Percentiles rank a stretch among this genome's conserved stretches.
Evolutionary conservation across 2,329 filamentous ascomycete genomes (phyloP).

Genomic region (Arthrobotrys iridis): DNA sequence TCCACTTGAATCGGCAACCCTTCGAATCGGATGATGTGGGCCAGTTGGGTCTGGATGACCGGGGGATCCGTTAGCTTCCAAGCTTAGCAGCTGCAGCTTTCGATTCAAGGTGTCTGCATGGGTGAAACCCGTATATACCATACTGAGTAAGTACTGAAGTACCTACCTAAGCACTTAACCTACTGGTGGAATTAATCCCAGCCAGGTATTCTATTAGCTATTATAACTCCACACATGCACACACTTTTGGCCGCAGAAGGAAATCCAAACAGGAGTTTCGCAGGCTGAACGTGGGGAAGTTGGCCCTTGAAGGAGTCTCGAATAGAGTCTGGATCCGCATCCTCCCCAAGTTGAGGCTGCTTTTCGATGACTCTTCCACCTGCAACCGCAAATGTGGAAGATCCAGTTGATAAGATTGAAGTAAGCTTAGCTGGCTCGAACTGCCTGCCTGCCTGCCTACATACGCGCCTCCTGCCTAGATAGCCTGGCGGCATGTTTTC

Average conservation of each 20-base stretch:
- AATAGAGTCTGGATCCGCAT: too few relatives aligned
- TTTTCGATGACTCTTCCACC: constrained; percentile 7
- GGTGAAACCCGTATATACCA: neutral
- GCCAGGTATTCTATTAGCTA: too few relatives aligned
- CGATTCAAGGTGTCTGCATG: neutral
- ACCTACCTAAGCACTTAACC: neutral
- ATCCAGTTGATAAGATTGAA: neutral
- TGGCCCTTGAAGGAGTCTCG: too few relatives aligned
- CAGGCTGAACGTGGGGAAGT: constrained; percentile 5
- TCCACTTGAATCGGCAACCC: constrained; percentile 3
- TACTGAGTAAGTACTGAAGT: neutral
- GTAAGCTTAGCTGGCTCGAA: neutral
- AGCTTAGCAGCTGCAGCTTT: neutral
- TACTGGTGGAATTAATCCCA: neutral
- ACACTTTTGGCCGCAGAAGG: neutral
- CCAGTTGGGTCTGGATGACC: neutral
- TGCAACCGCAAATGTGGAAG: neutral
- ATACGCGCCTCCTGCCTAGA: too few relatives aligned
- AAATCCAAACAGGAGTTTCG: constrained; percentile 7
- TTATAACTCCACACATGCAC: neutral
- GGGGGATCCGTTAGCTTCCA: too few relatives aligned
- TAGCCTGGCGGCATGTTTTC: neutral
- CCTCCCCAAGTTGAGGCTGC: constrained; percentile 2
- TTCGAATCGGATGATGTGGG: neutral
- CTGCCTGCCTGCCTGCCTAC: too few relatives aligned